These are phyloP conservation scores for Thraustochytrium sp. DNA, from an alignment of 352 stramenopile genomes.

Conservation along the genomic window DNA sequence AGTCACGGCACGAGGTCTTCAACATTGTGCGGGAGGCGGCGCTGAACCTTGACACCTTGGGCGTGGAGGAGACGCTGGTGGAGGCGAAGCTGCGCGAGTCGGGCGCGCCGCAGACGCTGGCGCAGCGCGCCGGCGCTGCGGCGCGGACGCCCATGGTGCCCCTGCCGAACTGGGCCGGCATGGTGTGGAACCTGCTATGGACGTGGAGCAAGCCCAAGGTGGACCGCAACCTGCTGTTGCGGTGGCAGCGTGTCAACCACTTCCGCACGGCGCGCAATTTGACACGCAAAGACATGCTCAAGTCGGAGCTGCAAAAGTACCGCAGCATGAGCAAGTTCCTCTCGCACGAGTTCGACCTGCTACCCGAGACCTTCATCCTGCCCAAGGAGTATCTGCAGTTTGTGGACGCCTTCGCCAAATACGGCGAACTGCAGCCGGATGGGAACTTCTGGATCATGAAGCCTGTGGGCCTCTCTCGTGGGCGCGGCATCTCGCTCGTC, in stretches of 20 bases:
- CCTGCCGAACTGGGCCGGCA: background rate
- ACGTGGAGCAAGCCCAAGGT: constrained; percentile 43
- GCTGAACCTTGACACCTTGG: background rate
- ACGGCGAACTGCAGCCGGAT: background rate
- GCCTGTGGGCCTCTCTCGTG: constrained; percentile 76
- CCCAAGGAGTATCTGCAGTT: constrained; percentile 84
- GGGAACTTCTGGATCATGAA: constrained; percentile 89
- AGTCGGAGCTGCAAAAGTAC: constrained; percentile 61
- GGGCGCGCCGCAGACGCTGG: background rate
- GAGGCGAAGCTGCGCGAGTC: background rate
- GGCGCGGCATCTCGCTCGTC: constrained; percentile 84
- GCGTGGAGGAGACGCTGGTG: background rate
- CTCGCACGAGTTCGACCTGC: constrained; percentile 69
- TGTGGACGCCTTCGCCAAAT: constrained; percentile 68
- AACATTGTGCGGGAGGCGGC: constrained; percentile 14
- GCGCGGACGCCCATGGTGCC: background rate
- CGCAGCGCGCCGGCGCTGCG: too few species aligned
- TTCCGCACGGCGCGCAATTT: constrained; percentile 79
- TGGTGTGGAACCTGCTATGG: constrained; percentile 42
- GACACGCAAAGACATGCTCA: constrained; percentile 87
- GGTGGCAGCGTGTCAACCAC: constrained; percentile 89
- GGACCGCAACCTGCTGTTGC: constrained; percentile 59
- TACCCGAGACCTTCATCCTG: constrained; percentile 82
- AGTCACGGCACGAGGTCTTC: constrained; percentile 14
- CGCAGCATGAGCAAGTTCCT: constrained; percentile 51